Evolutionary conservation across 352 stramenopile species (phyloP), one percentile per base, ranked within the genome.

Genomic region (Lagenidium sp.): DNA sequence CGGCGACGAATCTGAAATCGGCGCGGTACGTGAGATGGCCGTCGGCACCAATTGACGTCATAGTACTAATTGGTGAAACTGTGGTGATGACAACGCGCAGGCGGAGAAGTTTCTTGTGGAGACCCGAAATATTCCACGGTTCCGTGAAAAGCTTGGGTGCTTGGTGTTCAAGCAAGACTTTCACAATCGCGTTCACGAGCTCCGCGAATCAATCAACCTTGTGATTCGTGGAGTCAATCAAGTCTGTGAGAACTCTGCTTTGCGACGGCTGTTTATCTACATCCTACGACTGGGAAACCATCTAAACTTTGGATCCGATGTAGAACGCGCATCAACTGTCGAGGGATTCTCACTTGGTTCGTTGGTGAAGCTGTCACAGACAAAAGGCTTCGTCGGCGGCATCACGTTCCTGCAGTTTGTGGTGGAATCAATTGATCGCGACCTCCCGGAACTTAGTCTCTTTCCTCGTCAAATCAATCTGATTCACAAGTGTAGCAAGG

Each of bases 111-210:
- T 93, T 55, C 44, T 88, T 34, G 60, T 85, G 8, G 80, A 89
- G 50, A 73, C 80, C 20, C 56, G 77, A 20, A 75, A 65, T 40
- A 69, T 86, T 22, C 74, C 77, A 21, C 68, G 75, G 5, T 85
- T 89, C 44, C 59, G 63, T 13, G 80, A 89, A 40, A 84, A 84
- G 34, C 47, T 93, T 12, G 63, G 59, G 6, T 87, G 77, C 60
- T 41, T 93, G 13, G 55, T 93, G 31, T 90, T 87, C 53, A 90
- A 89, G 55, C 80, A 93, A 38, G 77, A 93, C 47, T 90, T 93
- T 26, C 74, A 68, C 4, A 75, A 65, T 8, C 77, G 80, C 2
- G 59, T 78, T 26, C 69, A 86, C n/a, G 80, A 89, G 39, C 51
- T 93, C 28, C 68, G 75, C 5, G 69, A 84, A 45, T 89, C 75